phyloP scores from a whole-genome alignment of 2,329 filamentous ascomycete species.

The Venturia aucupariae region DNA sequence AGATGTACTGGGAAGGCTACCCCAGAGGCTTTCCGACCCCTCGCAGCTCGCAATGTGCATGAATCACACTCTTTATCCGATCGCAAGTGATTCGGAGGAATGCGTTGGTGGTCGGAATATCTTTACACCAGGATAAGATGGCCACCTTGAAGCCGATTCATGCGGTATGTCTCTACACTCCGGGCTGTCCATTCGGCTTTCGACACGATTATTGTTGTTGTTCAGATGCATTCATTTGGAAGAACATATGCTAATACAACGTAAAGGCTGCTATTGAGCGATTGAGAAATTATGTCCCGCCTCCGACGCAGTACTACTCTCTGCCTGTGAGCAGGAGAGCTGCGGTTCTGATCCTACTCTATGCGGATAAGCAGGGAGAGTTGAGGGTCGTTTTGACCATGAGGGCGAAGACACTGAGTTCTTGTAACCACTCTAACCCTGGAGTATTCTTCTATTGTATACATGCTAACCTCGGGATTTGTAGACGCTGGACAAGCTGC shows the following conservation, averaged over 20 bases:
- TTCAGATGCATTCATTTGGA: neutral
- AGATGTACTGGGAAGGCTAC: neutral
- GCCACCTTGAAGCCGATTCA: conserved; percentile 14
- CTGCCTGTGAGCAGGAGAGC: conserved; percentile 59
- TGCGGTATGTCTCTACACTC: conserved; percentile 8
- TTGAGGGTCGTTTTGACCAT: conserved; percentile 59
- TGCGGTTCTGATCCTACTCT: conserved; percentile 79
- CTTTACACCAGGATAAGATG: conserved; percentile 10
- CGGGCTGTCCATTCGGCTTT: neutral
- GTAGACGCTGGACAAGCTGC: conserved; percentile 72
- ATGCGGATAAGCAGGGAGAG: conserved; percentile 73
- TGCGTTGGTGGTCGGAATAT: neutral
- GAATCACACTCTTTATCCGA: neutral
- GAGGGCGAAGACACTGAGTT: conserved; percentile 48
- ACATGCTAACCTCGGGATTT: neutral
- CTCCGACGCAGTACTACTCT: conserved; percentile 46
- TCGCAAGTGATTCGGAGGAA: neutral
- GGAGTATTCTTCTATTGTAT: neutral
- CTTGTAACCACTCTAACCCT: conserved; percentile 34
- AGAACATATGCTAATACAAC: neutral
- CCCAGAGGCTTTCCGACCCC: neutral
- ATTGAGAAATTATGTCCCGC: conserved; percentile 47
- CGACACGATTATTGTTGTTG: neutral
- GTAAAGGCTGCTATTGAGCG: conserved; percentile 41
- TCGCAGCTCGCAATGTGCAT: neutral